Conservation (phyloP, 2,329 filamentous ascomycete genomes). For the Triangularia setosa region DNA sequence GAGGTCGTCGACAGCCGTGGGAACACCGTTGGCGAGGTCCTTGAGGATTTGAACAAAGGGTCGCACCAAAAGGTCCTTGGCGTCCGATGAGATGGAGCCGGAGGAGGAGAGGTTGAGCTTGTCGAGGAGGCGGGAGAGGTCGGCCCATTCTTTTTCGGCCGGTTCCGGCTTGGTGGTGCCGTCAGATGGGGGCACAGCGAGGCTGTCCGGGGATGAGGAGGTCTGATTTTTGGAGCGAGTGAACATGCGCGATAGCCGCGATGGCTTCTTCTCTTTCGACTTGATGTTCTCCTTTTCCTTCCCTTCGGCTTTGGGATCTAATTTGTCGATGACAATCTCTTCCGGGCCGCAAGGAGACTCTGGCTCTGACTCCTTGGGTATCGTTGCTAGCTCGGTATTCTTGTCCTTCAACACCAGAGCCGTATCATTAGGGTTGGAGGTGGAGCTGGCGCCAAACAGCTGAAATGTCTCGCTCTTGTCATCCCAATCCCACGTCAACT, state of each 20-base stretch:
- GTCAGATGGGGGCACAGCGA: conserved; percentile 36
- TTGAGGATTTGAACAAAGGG: conserved; percentile 88
- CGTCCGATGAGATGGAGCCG: not conserved
- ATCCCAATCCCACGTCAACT: conserved; percentile 47
- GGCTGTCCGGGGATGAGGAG: conserved; percentile 28
- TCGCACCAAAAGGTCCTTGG: conserved; percentile 74
- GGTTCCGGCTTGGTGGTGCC: not conserved
- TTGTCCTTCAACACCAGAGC: conserved; percentile 28
- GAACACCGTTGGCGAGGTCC: conserved; percentile 86
- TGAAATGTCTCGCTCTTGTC: conserved; percentile 32
- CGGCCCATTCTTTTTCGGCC: conserved; percentile 52
- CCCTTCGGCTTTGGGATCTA: not conserved
- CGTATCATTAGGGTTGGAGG: conserved; percentile 17
- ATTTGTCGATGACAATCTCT: conserved; percentile 16
- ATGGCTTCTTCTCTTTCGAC: conserved; percentile 30
- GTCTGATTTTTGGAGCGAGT: conserved; percentile 17
- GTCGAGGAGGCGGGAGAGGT: conserved; percentile 76
- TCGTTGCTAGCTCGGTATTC: conserved; percentile 22
- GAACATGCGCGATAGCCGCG: conserved; percentile 40
- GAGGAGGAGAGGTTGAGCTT: conserved; percentile 72
- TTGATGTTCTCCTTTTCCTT: conserved; percentile 24
- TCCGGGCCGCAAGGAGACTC: conserved; percentile 7
- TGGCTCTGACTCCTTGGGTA: conserved; percentile 17
- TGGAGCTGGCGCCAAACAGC: conserved; percentile 14
- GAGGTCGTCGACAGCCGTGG: conserved; percentile 91